Conservation (phyloP, 179 eudicot species). For the Dionaea muscipula region DNA sequence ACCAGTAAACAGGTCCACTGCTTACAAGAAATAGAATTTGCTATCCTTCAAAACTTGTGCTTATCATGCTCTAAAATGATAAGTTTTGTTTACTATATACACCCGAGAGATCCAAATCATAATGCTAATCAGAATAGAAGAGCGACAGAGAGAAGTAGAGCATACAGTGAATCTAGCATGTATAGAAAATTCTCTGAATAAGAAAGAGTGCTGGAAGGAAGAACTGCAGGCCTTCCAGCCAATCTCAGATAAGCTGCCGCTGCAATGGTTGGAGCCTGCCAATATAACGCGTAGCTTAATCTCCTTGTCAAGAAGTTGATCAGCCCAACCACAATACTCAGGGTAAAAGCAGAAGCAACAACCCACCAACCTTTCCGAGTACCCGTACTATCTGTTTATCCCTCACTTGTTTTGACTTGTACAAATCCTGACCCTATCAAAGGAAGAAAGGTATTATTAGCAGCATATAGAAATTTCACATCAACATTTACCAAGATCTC, state of each 20-base stretch:
- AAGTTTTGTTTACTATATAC: too few species aligned
- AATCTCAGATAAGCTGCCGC: constrained; percentile 94
- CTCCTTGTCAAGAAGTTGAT: not conserved
- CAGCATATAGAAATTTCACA: not conserved
- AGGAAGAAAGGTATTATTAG: constrained; percentile 1
- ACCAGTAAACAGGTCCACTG: too few species aligned
- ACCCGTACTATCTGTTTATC: constrained; percentile 96
- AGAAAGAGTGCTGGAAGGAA: constrained; percentile 86
- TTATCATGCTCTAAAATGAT: too few species aligned
- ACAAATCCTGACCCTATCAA: constrained; percentile 89
- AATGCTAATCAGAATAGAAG: too few species aligned
- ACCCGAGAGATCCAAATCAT: too few species aligned
- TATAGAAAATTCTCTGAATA: constrained; percentile 93
- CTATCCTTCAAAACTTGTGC: too few species aligned
- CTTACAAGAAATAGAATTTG: too few species aligned
- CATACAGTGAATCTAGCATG: constrained; percentile 98
- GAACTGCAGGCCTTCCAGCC: constrained; percentile 95
- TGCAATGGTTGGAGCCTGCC: constrained; percentile 92
- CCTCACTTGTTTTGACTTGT: constrained; percentile 86
- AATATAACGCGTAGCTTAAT: constrained; percentile 4
- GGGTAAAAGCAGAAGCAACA: not conserved
- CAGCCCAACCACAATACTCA: constrained; percentile 1
- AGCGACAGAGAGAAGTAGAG: constrained; percentile 7
- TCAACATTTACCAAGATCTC: not conserved
- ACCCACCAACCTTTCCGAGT: constrained; percentile 70